These are phyloP conservation scores for Liriodendron chinense DNA, from an alignment of 164 flowering plant genomes.

Conservation along the genomic window DNA sequence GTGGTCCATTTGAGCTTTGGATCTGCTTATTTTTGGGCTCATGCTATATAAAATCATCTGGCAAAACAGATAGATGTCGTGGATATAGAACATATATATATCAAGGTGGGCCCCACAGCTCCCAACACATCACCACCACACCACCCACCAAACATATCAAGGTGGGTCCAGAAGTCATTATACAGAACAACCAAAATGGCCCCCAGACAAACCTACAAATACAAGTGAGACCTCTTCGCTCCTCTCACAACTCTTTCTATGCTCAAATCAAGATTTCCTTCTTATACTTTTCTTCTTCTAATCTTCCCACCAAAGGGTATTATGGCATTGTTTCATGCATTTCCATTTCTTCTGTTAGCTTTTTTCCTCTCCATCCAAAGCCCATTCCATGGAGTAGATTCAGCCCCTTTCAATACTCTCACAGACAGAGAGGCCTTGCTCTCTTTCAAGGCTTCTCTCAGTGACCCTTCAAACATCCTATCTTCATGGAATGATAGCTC, in stretches of 20 bases:
- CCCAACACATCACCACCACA: no score
- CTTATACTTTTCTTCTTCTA: background rate
- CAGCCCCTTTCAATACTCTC: slow-evolving; percentile 4
- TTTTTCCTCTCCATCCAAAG: background rate
- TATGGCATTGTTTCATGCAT: background rate
- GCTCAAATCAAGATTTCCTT: background rate
- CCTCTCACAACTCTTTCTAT: background rate
- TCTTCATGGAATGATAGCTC: background rate
- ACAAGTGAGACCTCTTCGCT: background rate
- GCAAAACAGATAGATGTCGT: no score
- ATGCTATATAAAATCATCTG: no score
- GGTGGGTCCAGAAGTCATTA: no score
- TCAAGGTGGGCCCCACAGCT: no score
- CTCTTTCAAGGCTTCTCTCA: slow-evolving; percentile 4
- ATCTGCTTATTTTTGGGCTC: no score
- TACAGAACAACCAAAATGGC: no score
- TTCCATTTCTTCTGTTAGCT: background rate
- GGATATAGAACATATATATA: no score
- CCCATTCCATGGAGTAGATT: background rate
- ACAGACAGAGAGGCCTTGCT: slow-evolving; percentile 9
- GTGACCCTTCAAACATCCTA: background rate
- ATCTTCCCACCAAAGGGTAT: no score
- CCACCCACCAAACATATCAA: no score
- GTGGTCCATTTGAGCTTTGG: no score
- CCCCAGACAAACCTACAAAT: no score